Evolutionary conservation across 2,329 filamentous ascomycete species (phyloP), one percentile per base, ranked within the genome.

Genomic region (Cercospora sp.): DNA sequence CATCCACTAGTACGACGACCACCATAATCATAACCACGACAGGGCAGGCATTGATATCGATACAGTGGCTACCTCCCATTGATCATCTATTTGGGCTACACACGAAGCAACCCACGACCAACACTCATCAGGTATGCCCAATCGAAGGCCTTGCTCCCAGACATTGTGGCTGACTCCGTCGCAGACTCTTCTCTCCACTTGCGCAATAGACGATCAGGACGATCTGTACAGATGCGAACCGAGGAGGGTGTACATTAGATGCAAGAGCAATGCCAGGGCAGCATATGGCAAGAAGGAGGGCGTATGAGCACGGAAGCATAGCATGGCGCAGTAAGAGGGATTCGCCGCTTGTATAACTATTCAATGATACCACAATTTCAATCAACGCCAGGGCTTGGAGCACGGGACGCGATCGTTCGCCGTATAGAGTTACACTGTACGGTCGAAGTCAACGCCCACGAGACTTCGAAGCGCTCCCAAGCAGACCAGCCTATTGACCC

Each of bases 21-120:
- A 53, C 4, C 23, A 63, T 48, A 20, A 9, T 31, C 58, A 13
- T 12, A 10, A 20, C 36, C 10, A 53, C 12, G 31, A 59, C 42
- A 59, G 26, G 53, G 7, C 53, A 33, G 6, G 16, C 63, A 53
- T 77, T 60, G 64, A 74, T 58, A 58, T 51, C n/a, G 3, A 10
- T 16, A 33, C 76, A 96, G 93, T 86, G 95, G 95, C 80, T 99
- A 98, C 82, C 88, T 99, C 68, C 95, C 95, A 76, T 83, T 99
- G 81, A 96, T 99, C 80, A 87, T 99, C 81, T 99, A 98, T 82
- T 90, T 99, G 76, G 95, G 94, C 75, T 98, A 97, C 85, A 96
- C 94, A 65, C 91, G 92, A 80, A 98, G 94, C 85, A 91, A 94
- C 80, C 95, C 95, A 48, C 89, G 91, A 79, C 95, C 95, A 65